Conservation (phyloP, 2,329 filamentous ascomycete genomes). For the Hymenoscyphus occultus region DNA sequence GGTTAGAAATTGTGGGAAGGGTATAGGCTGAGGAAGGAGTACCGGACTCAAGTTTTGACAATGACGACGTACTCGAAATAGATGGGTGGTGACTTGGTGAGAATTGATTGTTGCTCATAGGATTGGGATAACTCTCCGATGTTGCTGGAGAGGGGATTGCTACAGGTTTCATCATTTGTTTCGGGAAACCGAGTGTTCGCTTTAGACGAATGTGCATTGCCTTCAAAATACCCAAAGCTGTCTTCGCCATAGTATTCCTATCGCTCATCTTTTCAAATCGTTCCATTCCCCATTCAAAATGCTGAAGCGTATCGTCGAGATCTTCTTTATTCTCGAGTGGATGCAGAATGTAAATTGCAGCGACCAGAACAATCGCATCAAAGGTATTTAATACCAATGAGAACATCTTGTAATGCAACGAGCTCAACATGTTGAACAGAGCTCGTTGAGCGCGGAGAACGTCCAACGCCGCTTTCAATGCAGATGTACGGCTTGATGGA, state of each 20-base stretch:
- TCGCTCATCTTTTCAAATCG: conserved; percentile 55
- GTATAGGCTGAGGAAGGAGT: conserved; percentile 20
- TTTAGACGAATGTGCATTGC: conserved; percentile 54
- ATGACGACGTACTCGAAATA: conserved; percentile 18
- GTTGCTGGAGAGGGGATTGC: conserved; percentile 7
- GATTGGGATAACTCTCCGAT: conserved; percentile 6
- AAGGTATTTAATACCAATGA: conserved; percentile 62
- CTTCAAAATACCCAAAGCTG: conserved; percentile 53
- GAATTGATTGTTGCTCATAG: conserved; percentile 5
- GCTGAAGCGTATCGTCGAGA: conserved; percentile 47
- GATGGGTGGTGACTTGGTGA: conserved; percentile 14
- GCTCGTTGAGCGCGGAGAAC: conserved; percentile 55
- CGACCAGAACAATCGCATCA: conserved; percentile 59
- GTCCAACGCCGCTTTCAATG: conserved; percentile 52
- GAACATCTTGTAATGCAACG: conserved; percentile 52
- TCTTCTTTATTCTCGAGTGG: conserved; percentile 53
- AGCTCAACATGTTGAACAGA: conserved; percentile 46
- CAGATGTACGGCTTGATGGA: conserved; percentile 50
- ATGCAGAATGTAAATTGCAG: conserved; percentile 60
- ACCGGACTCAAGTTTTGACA: conserved; percentile 12
- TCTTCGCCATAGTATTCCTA: conserved; percentile 52
- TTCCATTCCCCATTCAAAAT: conserved; percentile 58
- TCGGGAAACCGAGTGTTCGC: conserved; percentile 38
- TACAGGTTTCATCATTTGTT: neutral
- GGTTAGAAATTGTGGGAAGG: conserved; percentile 32